phyloP scores from a whole-genome alignment of 2,329 filamentous ascomycete genomes.

The Aspergillus caelatus region DNA sequence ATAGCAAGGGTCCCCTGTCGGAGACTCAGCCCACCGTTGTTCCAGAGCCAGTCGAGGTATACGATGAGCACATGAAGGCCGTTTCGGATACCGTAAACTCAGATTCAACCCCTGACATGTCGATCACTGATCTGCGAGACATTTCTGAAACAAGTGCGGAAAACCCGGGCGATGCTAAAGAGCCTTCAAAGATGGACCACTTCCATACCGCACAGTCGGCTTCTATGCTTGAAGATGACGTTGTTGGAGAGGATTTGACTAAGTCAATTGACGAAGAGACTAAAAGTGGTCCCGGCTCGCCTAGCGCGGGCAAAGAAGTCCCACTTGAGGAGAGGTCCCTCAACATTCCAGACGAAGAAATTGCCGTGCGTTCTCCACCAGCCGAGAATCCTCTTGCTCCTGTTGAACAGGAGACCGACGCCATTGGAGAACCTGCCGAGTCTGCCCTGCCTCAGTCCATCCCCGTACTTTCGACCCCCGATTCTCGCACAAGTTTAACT shows the following conservation, averaged over 20 bases:
- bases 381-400: constrained; percentile 18
- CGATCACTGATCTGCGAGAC: constrained; percentile 19
- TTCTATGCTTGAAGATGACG: constrained; percentile 29
- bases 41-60: constrained; percentile 5
- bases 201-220: constrained; percentile 21
- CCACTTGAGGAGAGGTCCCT: constrained; percentile 31
- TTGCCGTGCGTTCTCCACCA: constrained; percentile 25
- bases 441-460: constrained; percentile 11
- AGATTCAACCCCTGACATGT: constrained; percentile 21
- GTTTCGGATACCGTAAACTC: constrained; percentile 9
- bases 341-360: constrained; percentile 28
- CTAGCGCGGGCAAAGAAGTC: constrained; percentile 33
- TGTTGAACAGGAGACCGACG: constrained; percentile 21
- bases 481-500: constrained; percentile 18
- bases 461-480: constrained; percentile 22
- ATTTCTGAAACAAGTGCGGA: constrained; percentile 21
- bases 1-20: constrained; percentile 18
- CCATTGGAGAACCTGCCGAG: constrained; percentile 19
- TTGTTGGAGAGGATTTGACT: constrained; percentile 27
- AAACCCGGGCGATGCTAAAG: constrained; percentile 15
- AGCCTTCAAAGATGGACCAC: constrained; percentile 17
- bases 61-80: constrained; percentile 5
- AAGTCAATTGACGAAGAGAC: constrained; percentile 25
- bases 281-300: constrained; percentile 33
- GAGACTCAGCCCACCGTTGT: constrained; percentile 13